These are phyloP conservation scores for Cryptococcus sp. DNA, from an alignment of 1,284 basidiomycete species.

Conservation along the genomic window DNA sequence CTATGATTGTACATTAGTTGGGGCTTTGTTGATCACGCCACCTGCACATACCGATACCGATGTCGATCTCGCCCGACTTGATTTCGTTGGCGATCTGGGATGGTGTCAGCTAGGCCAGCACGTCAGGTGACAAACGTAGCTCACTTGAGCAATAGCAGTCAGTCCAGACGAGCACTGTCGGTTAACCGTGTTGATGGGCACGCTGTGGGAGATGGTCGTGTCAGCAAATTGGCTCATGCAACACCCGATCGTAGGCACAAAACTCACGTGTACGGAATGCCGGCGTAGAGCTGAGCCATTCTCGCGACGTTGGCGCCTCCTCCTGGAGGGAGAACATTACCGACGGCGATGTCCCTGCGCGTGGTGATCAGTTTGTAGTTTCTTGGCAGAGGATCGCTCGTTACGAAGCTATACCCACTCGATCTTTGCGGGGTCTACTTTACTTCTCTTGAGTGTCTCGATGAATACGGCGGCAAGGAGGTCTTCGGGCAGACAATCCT, in stretches of 20 bases:
- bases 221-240: no score
- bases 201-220: constrained; percentile 30
- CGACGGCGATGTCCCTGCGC: constrained; percentile 81
- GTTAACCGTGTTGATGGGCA: constrained; percentile 85
- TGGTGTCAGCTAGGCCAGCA: constrained; percentile 4
- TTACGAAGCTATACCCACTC: constrained; percentile 37
- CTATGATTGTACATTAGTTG: constrained; percentile 3
- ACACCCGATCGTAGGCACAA: no score
- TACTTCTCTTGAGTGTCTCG: constrained; percentile 60
- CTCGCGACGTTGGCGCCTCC: constrained; percentile 89
- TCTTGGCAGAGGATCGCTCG: no score
- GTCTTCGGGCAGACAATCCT: constrained; percentile 88
- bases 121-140: not conserved
- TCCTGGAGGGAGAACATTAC: constrained; percentile 89
- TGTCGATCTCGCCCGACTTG: constrained; percentile 77
- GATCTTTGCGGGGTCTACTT: constrained; percentile 48
- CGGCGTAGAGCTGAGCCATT: constrained; percentile 90
- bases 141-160: constrained; percentile 71
- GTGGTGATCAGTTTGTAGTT: constrained; percentile 63
- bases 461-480: constrained; percentile 79
- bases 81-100: constrained; percentile 85
- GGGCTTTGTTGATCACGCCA: no score
- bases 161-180: constrained; percentile 93
- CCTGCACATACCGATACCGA: constrained; percentile 77
- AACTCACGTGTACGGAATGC: constrained; percentile 74